Evolutionary conservation across 2,329 filamentous ascomycete species (phyloP).

Genomic region (Pseudocercospora fuligena): DNA sequence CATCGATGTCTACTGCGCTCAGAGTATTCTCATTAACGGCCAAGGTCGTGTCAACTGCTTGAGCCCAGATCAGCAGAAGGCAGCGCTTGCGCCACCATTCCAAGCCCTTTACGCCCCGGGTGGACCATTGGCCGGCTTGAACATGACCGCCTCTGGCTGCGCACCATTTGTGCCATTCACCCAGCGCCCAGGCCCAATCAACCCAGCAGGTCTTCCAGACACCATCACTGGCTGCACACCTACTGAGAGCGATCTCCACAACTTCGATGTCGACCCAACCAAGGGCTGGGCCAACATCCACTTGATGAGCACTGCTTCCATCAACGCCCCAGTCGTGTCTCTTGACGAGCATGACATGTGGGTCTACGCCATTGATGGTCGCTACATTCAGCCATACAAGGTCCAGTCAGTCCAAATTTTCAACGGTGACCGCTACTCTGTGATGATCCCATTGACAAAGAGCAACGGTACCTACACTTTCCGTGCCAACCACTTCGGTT

Average conservation of each 20-base stretch:
- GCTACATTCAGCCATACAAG: slow-evolving; percentile 58
- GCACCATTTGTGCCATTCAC: slow-evolving; percentile 22
- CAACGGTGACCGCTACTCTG: slow-evolving; percentile 61
- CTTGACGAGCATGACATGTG: slow-evolving; percentile 28
- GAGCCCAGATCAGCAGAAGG: slow-evolving; percentile 20
- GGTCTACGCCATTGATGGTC: slow-evolving; percentile 29
- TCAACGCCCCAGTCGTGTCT: slow-evolving; percentile 21
- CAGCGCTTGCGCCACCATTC: slow-evolving; percentile 21
- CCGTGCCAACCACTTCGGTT: slow-evolving; percentile 21
- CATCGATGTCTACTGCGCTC: slow-evolving; percentile 24
- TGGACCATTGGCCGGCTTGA: slow-evolving; percentile 18
- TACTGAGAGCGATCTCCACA: slow-evolving; percentile 15
- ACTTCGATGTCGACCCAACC: slow-evolving; percentile 23
- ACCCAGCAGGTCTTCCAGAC: slow-evolving; percentile 20
- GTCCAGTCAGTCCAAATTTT: slow-evolving; percentile 55
- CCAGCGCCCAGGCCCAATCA: slow-evolving; percentile 17
- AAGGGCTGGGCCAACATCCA: slow-evolving; percentile 24
- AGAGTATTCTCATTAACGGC: slow-evolving; percentile 28
- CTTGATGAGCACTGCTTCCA: slow-evolving; percentile 21
- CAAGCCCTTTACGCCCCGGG: slow-evolving; percentile 15
- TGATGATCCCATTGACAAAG: slow-evolving; percentile 55
- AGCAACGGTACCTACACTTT: slow-evolving; percentile 45
- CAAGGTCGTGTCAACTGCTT: slow-evolving; percentile 22
- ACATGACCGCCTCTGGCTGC: slow-evolving; percentile 22
- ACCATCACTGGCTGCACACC: slow-evolving; percentile 19